Conservation (phyloP, 305 asterid species). For the Rubia tinctorum region DNA sequence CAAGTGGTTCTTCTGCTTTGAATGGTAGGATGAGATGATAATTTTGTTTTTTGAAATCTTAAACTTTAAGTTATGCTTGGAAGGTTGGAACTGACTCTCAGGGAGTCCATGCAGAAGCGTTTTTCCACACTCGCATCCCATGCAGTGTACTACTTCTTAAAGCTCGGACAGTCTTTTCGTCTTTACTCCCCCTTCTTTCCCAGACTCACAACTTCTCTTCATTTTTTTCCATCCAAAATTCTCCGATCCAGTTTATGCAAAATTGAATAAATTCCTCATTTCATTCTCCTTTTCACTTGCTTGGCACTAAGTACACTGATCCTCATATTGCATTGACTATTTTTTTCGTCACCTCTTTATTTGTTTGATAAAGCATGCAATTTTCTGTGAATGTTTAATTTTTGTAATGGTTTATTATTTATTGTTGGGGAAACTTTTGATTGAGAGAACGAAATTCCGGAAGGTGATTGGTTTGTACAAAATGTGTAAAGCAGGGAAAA, state of each 20-base stretch:
- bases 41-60: neutral
- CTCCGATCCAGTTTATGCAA: too few relatives aligned
- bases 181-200: neutral
- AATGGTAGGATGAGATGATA: neutral
- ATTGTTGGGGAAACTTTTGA: neutral
- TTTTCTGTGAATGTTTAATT: neutral
- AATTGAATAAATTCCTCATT: neutral
- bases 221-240: too few relatives aligned
- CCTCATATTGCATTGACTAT: too few relatives aligned
- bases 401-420: neutral
- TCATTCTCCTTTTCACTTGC: neutral
- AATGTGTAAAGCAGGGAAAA: too few relatives aligned
- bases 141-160: neutral
- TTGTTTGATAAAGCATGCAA: neutral
- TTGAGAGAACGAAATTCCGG: neutral
- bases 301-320: too few relatives aligned
- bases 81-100: conserved; percentile 86
- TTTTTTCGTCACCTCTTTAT: too few relatives aligned
- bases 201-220: neutral
- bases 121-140: neutral
- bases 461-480: neutral
- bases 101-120: conserved; percentile 45
- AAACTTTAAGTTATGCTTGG: conserved; percentile 5
- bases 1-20: neutral
- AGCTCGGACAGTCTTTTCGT: neutral